phyloP scores from a whole-genome alignment of 495 filamentous ascomycete species.

The Neurospora discreta region DNA sequence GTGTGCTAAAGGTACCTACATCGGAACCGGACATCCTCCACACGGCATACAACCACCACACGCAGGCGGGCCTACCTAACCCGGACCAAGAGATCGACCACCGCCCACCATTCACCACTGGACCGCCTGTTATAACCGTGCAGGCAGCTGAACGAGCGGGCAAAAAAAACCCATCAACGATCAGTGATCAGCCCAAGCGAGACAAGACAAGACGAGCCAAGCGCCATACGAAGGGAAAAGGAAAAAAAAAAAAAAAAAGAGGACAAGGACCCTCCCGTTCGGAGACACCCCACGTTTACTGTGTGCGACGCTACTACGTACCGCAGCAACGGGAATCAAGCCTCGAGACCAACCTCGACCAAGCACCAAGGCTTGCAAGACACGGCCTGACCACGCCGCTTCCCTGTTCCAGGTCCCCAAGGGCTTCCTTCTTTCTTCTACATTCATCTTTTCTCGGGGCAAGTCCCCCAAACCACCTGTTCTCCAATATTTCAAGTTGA shows the following conservation, averaged over 20 bases:
- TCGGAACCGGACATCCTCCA: too few species aligned
- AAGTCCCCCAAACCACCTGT: not conserved
- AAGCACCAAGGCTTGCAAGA: not conserved
- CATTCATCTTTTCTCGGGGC: not conserved
- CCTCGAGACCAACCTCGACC: not conserved
- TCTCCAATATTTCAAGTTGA: not conserved
- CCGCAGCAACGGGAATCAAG: not conserved
- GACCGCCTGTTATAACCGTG: not conserved
- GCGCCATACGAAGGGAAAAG: not conserved
- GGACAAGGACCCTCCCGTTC: not conserved
- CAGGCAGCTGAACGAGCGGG: not conserved
- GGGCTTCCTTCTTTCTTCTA: not conserved
- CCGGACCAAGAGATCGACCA: too few species aligned
- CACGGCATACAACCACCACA: too few species aligned
- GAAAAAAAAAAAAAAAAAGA: not conserved
- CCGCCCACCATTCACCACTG: too few species aligned
- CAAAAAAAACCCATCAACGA: not conserved
- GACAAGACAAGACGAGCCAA: not conserved
- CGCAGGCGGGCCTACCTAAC: too few species aligned
- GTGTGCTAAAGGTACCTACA: too few species aligned
- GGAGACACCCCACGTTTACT: not conserved
- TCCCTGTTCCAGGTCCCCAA: not conserved
- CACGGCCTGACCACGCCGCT: not conserved
- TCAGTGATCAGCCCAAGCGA: not conserved
- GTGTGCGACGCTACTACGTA: not conserved